A percentile compares a stretch with the other conserved stretches of the same genome.
These are phyloP conservation scores for Neonothopanus nambi DNA, from an alignment of 1,284 basidiomycete genomes.

Conservation along the genomic window DNA sequence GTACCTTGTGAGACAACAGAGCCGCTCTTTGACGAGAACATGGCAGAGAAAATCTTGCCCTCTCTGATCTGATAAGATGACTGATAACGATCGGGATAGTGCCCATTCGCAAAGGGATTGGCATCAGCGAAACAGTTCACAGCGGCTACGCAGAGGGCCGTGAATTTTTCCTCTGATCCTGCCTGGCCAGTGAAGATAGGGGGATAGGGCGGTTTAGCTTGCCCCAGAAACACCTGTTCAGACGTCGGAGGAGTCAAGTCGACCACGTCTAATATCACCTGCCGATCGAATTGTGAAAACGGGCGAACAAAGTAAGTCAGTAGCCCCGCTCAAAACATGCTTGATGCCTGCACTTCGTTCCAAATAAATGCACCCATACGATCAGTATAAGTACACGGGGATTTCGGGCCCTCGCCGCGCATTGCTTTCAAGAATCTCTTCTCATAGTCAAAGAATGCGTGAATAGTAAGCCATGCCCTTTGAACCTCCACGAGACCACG, in stretches of 20 bases:
- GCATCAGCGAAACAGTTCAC: background rate
- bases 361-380: conserved; percentile 10
- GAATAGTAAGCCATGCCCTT: background rate
- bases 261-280: background rate
- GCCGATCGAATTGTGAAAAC: background rate
- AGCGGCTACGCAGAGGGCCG: background rate
- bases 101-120: conserved; percentile 7
- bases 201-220: no score
- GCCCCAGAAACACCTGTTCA: no score
- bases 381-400: background rate
- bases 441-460: background rate
- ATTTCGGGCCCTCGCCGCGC: background rate
- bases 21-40: background rate
- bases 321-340: background rate
- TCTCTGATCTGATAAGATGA: background rate
- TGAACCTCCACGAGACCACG: conserved; percentile 1
- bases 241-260: background rate
- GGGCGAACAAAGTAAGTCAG: conserved; percentile 2
- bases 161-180: conserved; percentile 10
- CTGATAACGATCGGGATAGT: background rate
- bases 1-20: no score
- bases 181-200: background rate
- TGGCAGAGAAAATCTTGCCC: background rate
- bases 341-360: background rate
- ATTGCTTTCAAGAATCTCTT: background rate